These are phyloP conservation scores for Verbascum thapsus DNA, from an alignment of 257 asterid species.

Conservation along the genomic window DNA sequence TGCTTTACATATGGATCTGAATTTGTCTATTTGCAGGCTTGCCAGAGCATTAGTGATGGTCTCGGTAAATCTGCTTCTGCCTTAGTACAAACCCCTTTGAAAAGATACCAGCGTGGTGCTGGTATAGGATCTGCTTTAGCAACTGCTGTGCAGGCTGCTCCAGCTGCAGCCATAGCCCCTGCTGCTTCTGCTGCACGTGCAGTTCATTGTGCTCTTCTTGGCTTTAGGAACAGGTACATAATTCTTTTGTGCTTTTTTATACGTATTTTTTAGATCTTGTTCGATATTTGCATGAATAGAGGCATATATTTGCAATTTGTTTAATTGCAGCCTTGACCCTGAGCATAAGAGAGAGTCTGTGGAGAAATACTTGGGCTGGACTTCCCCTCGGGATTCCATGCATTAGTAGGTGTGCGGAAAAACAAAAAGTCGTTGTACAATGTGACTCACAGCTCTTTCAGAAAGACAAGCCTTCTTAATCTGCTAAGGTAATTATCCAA, in stretches of 20 bases:
- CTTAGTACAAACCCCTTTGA: conserved; percentile 72
- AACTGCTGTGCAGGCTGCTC: conserved; percentile 83
- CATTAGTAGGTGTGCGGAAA: conserved; percentile 40
- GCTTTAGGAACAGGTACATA: conserved; percentile 80
- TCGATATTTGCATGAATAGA: conserved; percentile 1
- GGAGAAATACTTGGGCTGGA: conserved; percentile 80
- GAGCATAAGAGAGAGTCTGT: conserved; percentile 88
- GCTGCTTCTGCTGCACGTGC: conserved; percentile 93
- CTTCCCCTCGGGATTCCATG: conserved; percentile 54
- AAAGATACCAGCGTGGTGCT: conserved; percentile 77
- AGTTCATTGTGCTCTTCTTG: conserved; percentile 82
- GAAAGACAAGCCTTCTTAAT: conserved; percentile 24
- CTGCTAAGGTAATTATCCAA: conserved; percentile 17
- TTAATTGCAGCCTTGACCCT: conserved; percentile 84
- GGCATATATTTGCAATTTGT: conserved; percentile 20
- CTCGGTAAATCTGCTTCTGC: conserved; percentile 87
- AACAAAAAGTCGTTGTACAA: conserved; percentile 9
- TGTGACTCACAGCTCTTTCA: conserved; percentile 10
- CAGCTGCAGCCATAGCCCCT: conserved; percentile 96
- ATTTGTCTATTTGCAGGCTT: conserved; percentile 58
- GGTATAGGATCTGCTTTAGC: conserved; percentile 83
- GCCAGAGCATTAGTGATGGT: conserved; percentile 86
- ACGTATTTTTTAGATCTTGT: background rate
- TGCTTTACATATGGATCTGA: conserved; percentile 23
- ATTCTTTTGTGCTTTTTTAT: conserved; percentile 13